Conservation (phyloP, 306 rosid species). For the Vigna trinervia region DNA sequence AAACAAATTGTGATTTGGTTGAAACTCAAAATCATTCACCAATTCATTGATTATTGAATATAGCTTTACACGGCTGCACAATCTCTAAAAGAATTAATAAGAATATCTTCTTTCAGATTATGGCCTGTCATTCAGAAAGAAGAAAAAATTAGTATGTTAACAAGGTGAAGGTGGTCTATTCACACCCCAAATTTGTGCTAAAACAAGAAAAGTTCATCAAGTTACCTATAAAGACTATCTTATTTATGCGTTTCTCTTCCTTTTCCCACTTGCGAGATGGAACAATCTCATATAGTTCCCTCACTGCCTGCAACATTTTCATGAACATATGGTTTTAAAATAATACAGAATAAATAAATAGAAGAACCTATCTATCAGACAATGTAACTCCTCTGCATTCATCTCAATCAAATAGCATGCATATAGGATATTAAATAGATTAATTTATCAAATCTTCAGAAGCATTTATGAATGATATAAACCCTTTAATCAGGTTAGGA, state of each 20-base stretch:
- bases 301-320: slow-evolving; percentile 76
- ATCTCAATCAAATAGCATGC: neutral
- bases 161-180: neutral
- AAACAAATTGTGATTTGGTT: slow-evolving; percentile 1
- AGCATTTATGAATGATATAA: neutral
- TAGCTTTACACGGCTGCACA: slow-evolving; percentile 37
- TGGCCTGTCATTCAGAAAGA: slow-evolving; percentile 50
- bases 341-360: slow-evolving; percentile 25
- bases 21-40: slow-evolving; percentile 19
- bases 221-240: slow-evolving; percentile 90
- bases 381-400: slow-evolving; percentile 1
- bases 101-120: slow-evolving; percentile 61
- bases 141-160: slow-evolving; percentile 14
- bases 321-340: slow-evolving; percentile 5
- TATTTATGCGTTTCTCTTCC: slow-evolving; percentile 72
- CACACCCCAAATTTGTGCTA: slow-evolving; percentile 10
- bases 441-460: slow-evolving; percentile 1
- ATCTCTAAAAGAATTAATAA: slow-evolving; percentile 49
- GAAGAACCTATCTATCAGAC: neutral
- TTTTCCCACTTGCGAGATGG: slow-evolving; percentile 82
- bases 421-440: neutral
- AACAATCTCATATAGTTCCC: slow-evolving; percentile 84
- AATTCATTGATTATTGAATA: slow-evolving; percentile 30
- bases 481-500: neutral
- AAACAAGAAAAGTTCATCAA: neutral